Base-by-base conservation (phyloP, 192 early-diverging fungal species). In the Umbelopsis vinacea region DNA sequence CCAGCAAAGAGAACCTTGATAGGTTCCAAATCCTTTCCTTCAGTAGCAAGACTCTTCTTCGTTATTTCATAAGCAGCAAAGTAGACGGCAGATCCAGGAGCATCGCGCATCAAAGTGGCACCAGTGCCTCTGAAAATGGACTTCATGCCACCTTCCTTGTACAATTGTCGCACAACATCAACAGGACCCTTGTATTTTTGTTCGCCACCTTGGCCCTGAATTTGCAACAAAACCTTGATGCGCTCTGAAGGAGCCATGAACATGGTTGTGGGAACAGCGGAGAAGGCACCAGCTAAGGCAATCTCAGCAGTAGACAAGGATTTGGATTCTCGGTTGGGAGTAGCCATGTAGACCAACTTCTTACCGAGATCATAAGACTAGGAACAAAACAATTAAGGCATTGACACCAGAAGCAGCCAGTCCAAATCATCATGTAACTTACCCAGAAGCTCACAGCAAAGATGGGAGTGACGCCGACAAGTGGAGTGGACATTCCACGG, bases 371-470 rank as follows among this genome's bases (percentile, higher is more conserved):
- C 92, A 76, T 94, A 92, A 74, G 82, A 76, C 82, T 84, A 60
- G 26, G 46, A 19, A 17, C 24, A 37, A 43, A 68, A 79, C 75
- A 46, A 81, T 76, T 43, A 43, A 6, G 40, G 6, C 40, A 4
- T 43, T 29, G 29, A 29, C 1, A 29, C 29, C 29, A 1, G 1
- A 29, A 29, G 29, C 29, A 29, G 29, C 3, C 29, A 29, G 29
- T 29, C 29, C 29, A 43, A 43, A 43, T 7, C 40, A 12, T 43
- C 6, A 43, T 63, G 11, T 63, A 33, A 76, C 75, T 57, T 76
- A 88, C 93, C 93, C 92, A 97, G 87, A 97, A 99, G 73, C 89
- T 92, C 37, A 96, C 89, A 48, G 96, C 95, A 84, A 95, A 97
- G 81, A 98, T 95, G 38, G 97, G 96, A 33, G 97, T 99, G 26